Evolutionary conservation across 768 basidiomycete species (phyloP), one percentile per base, ranked within the genome.

Genomic region (Boletus edulis): DNA sequence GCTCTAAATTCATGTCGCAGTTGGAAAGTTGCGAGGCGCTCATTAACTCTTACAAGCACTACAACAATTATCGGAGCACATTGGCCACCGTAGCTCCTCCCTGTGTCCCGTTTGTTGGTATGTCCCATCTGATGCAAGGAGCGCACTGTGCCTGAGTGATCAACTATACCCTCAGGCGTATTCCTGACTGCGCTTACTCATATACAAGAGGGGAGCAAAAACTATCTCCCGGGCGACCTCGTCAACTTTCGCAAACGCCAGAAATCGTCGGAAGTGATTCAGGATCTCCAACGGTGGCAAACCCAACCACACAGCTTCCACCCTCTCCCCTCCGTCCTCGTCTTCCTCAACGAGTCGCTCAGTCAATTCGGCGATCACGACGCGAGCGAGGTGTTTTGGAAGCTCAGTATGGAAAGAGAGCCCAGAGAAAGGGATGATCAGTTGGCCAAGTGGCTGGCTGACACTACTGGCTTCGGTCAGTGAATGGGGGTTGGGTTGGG

Each of bases 31-130:
- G 87, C 52, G 83, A 86, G 63, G 73, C 77, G 54, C 78, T 81
- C 40, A 77, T 89, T 62, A 80, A 85, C 61, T 81, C 84, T 32
- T 82, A 81, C 64, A 84, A 82, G 69, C 88, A 86, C 60, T 88
- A 86, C 72, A 79, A 80, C 53, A 82, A 76, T 49, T 87, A 85
- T 68, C 79, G 82, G 49, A 69, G 74, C 42, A 74, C 77, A 24
- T 68, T 88, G 44, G 79, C 81, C 39, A 73, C 71, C 17, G 77
- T 84, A 18, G 74, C 78, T 18, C 82, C 85, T 11, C 87, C 86
- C 39, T 86, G 85, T 52, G 81, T 88, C 10, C 86, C 86, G 4
- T 88, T 88, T 71, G 75, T 88, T 15, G 86, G 86, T 86, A 62
- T 31, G 80, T 63, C 29, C 12, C 31, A 1, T 8, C 15, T 14